Evolutionary conservation across 768 basidiomycete species (phyloP), one percentile per base, ranked within the genome.

Genomic region (Phanerodontia chrysosporium): DNA sequence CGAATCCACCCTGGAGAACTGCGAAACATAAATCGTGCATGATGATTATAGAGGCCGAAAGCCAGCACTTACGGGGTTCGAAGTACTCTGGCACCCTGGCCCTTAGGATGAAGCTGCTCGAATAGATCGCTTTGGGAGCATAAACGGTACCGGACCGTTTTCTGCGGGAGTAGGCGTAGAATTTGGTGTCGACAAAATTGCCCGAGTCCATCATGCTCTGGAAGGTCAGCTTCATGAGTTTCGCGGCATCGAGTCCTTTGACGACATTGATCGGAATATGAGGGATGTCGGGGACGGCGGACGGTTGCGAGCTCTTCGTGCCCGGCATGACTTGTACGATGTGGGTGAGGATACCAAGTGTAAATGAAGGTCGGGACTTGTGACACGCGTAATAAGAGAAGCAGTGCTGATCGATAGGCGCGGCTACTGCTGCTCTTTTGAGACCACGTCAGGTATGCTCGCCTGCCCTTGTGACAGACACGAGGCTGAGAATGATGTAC

Each of bases 111-210:
- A 7, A 30, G 39, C 61, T 58, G 22, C 58, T 62, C 24, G 61
- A 45, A 35, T 56, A 62, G 24, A 62, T 8, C n/a, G 62, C 53
- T 49, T 45, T 42, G 1, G 62, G 62, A 25, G 27, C 44, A 46
- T 62, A 58, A 8, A 62, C 58, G 10, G 13, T 42, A 5, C 62
- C 62, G 2, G 48, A n/a, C 22, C 25, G 21, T 7, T 21, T 30
- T 28, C 56, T 36, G 18, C 62, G 30, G 6, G 62, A 59, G 39
- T 54, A 62, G 16, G 51, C 57, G 29, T 58, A 59, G 39, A 59
- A 62, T 30, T 62, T 62, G 18, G 58, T 62, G 46, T 62, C 62
- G 39, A 59, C 35, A 49, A 59, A 58, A 3, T n/a, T 44, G 16
- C 58, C 62, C 1, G 4, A 44, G 21, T 16, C 16, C 27, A 62